Evolutionary conservation across 306 rosid genomes (phyloP).

Genomic region (Medicago lupulina): DNA sequence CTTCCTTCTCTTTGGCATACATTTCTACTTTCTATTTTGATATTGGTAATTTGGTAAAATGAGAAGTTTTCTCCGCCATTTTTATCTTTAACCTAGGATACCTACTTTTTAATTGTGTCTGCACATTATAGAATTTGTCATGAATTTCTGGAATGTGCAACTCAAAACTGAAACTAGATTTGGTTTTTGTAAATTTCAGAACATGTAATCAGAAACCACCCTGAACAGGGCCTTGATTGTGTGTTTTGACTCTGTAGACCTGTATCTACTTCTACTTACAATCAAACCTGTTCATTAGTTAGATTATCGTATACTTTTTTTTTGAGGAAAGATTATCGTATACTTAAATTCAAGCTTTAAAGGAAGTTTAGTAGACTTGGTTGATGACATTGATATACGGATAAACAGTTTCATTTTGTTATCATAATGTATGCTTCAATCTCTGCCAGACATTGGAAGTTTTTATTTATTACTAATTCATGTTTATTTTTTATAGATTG

Average conservation of each 20-base stretch:
- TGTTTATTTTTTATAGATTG: slow-evolving; percentile 59
- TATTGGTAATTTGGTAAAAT: slow-evolving; percentile 18
- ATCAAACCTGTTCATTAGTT: slow-evolving; percentile 13
- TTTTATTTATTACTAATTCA: slow-evolving; percentile 29
- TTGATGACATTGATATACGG: slow-evolving; percentile 24
- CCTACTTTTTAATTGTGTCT: background rate
- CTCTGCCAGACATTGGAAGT: slow-evolving; percentile 14
- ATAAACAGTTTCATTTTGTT: slow-evolving; percentile 15
- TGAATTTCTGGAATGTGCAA: slow-evolving; percentile 7
- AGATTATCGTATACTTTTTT: slow-evolving; percentile 10
- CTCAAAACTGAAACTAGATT: background rate
- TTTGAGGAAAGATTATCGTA: slow-evolving; percentile 26
- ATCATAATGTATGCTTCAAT: slow-evolving; percentile 29
- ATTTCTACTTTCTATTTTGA: slow-evolving; percentile 15
- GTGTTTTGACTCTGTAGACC: slow-evolving; percentile 19
- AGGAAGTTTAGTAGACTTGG: slow-evolving; percentile 5
- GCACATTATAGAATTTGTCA: slow-evolving; percentile 26
- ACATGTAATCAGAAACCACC: background rate
- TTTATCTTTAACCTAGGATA: background rate
- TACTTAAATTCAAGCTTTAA: background rate
- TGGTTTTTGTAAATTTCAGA: background rate
- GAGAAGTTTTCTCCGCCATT: slow-evolving; percentile 12
- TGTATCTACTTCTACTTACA: slow-evolving; percentile 3
- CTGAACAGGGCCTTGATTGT: background rate
- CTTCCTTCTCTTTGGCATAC: slow-evolving; percentile 10